A percentile compares a stretch with the other conserved stretches of the same genome.
Evolutionary conservation across 768 basidiomycete species (phyloP).

Genomic region (Hygrophoropsis aurantiaca): DNA sequence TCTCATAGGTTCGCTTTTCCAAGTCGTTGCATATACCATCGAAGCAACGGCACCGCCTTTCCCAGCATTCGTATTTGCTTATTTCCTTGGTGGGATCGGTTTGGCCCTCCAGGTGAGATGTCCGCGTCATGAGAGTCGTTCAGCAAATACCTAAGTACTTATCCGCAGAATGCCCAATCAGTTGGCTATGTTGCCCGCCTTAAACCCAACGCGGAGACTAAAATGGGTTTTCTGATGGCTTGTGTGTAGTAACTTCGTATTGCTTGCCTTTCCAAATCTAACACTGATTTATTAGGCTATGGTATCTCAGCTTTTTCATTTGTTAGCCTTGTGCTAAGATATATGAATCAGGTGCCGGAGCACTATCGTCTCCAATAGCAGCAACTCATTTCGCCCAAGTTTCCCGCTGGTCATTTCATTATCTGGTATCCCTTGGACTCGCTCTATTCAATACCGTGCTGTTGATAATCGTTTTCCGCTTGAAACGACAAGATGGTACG

Average conservation of each 20-base stretch:
- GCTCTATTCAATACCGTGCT: conserved; percentile 54
- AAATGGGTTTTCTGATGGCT: conserved; percentile 42
- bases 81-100: conserved; percentile 43
- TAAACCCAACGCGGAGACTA: conserved; percentile 35
- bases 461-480: conserved; percentile 60
- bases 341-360: conserved; percentile 54
- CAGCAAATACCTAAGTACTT: not conserved
- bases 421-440: conserved; percentile 67
- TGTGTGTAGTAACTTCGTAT: not conserved
- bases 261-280: conserved; percentile 7
- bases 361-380: conserved; percentile 68
- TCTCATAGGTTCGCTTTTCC: conserved; percentile 24
- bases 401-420: conserved; percentile 75
- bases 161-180: conserved; percentile 43
- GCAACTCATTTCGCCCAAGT: conserved; percentile 78
- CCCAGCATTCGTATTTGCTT: conserved; percentile 43
- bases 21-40: conserved; percentile 32
- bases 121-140: not conserved
- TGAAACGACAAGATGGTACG: conserved; percentile 69
- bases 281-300: not conserved
- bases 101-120: conserved; percentile 44
- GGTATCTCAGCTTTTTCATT: conserved; percentile 11
- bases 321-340: not conserved
- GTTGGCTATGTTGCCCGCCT: conserved; percentile 46
- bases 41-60: conserved; percentile 45